Conservation (phyloP, 495 filamentous ascomycete species). For the Podospora conica region DNA sequence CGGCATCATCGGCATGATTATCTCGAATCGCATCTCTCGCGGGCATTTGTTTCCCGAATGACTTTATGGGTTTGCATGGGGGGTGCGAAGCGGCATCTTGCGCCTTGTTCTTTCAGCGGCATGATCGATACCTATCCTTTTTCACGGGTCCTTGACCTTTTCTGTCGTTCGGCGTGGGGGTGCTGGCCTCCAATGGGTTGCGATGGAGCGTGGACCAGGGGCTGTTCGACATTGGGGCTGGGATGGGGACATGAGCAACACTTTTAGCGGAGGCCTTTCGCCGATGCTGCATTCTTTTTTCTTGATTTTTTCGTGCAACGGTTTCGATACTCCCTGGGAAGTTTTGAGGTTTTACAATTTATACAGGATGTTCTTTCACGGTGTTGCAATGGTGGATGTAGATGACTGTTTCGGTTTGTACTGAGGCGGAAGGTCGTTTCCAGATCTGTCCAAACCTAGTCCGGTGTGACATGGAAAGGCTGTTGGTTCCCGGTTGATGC, state of each 20-base stretch:
- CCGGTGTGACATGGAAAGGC: too few relatives aligned
- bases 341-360: neutral
- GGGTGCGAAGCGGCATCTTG: neutral
- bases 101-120: neutral
- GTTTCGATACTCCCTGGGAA: neutral
- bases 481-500: neutral
- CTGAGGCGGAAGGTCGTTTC: too few relatives aligned
- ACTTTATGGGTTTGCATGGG: slow-evolving; percentile 6
- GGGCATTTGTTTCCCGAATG: neutral
- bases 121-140: neutral
- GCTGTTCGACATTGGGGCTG: neutral
- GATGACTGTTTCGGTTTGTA: too few relatives aligned
- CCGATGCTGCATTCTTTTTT: neutral
- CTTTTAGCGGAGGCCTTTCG: neutral
- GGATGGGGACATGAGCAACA: neutral
- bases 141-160: neutral
- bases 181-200: too few relatives aligned
- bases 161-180: neutral
- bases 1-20: slow-evolving; percentile 1
- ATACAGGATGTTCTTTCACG: neutral
- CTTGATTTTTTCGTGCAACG: neutral
- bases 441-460: too few relatives aligned
- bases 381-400: neutral
- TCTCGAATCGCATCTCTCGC: neutral
- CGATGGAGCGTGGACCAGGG: neutral